These are phyloP conservation scores for Hyaloperonospora brassicae DNA, from an alignment of 352 stramenopile species.

Conservation along the genomic window DNA sequence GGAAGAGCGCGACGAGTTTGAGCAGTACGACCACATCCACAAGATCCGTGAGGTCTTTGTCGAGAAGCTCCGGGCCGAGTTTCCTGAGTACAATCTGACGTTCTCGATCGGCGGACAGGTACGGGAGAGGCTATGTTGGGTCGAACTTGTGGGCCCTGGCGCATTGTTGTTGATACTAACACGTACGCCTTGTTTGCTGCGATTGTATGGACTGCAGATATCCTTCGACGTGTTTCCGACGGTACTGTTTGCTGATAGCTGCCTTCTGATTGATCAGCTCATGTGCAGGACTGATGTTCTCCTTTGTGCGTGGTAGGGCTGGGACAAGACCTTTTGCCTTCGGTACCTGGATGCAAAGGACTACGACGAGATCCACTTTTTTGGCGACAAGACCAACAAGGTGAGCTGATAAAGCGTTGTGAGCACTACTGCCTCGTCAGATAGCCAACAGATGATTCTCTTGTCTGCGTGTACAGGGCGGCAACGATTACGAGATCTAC, in stretches of 20 bases:
- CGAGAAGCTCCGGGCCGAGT: conserved; percentile 90
- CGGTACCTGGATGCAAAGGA: conserved; percentile 88
- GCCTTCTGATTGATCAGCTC: neutral
- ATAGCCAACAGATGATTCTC: conserved; percentile 2
- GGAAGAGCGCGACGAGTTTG: conserved; percentile 96
- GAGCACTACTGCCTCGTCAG: conserved; percentile 2
- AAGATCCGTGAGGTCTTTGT: conserved; percentile 95
- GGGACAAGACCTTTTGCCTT: conserved; percentile 99
- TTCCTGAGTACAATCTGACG: conserved; percentile 92
- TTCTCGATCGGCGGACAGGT: conserved; percentile 96
- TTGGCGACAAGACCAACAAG: conserved; percentile 98
- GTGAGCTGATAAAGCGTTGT: conserved; percentile 21
- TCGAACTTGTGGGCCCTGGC: neutral
- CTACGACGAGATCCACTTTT: conserved; percentile 99
- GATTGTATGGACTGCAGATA: conserved; percentile 53
- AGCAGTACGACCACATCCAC: conserved; percentile 94
- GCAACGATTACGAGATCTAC: conserved; percentile 99
- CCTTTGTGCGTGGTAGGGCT: conserved; percentile 56
- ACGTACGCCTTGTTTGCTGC: too few relatives aligned
- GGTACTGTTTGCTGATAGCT: conserved; percentile 11
- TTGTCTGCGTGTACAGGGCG: conserved; percentile 49
- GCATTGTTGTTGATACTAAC: neutral
- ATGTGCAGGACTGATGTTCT: neutral
- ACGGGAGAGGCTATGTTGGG: neutral
- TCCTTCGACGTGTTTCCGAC: conserved; percentile 97